Percentiles rank a stretch among this genome's conserved stretches.
These are phyloP conservation scores for Tagetes patula DNA, from an alignment of 129 eudicot genomes.

Conservation along the genomic window DNA sequence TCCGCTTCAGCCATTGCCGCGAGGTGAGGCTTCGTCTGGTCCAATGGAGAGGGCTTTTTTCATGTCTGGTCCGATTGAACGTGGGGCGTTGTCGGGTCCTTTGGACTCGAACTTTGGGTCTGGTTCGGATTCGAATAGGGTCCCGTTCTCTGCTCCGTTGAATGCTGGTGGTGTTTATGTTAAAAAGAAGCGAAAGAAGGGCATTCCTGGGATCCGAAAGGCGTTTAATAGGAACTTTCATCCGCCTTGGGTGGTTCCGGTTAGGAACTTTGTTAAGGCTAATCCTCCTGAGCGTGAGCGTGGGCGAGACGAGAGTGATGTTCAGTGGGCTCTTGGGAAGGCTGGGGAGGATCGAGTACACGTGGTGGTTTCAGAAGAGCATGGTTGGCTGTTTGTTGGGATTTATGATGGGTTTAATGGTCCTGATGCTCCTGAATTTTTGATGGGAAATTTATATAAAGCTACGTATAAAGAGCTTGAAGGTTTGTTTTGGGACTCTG, in stretches of 20 bases:
- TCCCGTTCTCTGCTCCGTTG: conserved; percentile 84
- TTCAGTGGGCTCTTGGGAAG: conserved; percentile 93
- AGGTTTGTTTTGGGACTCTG: conserved; percentile 90
- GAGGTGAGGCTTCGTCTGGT: conserved; percentile 54
- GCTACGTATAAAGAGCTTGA: conserved; percentile 78
- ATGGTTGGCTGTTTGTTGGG: conserved; percentile 96
- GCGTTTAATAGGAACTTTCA: conserved; percentile 65
- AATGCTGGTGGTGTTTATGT: conserved; percentile 47
- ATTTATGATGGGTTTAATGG: conserved; percentile 97
- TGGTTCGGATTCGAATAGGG: conserved; percentile 34
- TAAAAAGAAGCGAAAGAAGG: conserved; percentile 66
- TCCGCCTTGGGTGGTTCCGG: conserved; percentile 81
- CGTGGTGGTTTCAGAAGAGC: conserved; percentile 90
- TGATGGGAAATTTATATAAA: conserved; percentile 83
- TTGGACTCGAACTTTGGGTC: conserved; percentile 39
- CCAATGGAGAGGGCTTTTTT: conserved; percentile 66
- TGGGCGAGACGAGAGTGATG: conserved; percentile 41
- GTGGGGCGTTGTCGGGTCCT: conserved; percentile 90
- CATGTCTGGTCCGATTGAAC: conserved; percentile 95
- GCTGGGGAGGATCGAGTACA: conserved; percentile 99
- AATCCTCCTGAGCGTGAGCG: conserved; percentile 3
- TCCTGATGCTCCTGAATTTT: conserved; percentile 93
- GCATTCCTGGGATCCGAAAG: conserved; percentile 62
- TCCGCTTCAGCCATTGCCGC: conserved; percentile 77
- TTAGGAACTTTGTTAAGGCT: conserved; percentile 47